phyloP scores from a whole-genome alignment of 208 protist species.

The Trypanosoma cruzi region DNA sequence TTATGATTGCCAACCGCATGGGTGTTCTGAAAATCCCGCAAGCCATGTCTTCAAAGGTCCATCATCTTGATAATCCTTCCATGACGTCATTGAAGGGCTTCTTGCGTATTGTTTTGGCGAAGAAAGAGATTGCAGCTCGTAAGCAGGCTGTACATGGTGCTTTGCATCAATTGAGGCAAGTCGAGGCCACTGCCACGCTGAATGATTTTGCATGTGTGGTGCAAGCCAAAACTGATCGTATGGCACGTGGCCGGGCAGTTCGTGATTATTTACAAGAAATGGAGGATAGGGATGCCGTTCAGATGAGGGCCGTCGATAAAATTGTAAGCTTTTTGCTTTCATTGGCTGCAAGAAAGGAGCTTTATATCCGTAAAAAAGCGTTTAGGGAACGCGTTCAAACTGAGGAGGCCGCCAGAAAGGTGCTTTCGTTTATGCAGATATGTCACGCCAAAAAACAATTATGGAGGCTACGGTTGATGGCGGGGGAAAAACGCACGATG shows the following conservation, averaged over 20 bases:
- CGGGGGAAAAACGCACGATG: background rate
- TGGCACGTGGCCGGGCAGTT: background rate
- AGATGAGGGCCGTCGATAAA: background rate
- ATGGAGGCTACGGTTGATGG: background rate
- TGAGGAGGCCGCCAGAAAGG: background rate
- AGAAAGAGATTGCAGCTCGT: background rate
- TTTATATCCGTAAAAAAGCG: background rate
- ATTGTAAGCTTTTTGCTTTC: constrained; percentile 2
- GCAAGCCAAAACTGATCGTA: constrained; percentile 14
- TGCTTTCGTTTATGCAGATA: constrained; percentile 12
- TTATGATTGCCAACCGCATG: background rate
- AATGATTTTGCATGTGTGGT: constrained; percentile 7
- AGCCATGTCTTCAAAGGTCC: background rate
- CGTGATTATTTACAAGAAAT: background rate
- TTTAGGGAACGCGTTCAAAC: background rate
- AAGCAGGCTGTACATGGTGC: background rate
- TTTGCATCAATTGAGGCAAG: background rate
- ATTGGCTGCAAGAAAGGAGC: background rate
- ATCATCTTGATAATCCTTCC: background rate
- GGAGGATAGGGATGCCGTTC: constrained; percentile 1
- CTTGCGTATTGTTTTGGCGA: constrained; percentile 13
- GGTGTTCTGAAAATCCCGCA: background rate
- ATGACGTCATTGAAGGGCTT: constrained; percentile 1
- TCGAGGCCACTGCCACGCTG: background rate
- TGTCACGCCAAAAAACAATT: constrained; percentile 21